phyloP scores from a whole-genome alignment of 202 grass and related monocot genomes.

The Miscanthus sacchariflorus region DNA sequence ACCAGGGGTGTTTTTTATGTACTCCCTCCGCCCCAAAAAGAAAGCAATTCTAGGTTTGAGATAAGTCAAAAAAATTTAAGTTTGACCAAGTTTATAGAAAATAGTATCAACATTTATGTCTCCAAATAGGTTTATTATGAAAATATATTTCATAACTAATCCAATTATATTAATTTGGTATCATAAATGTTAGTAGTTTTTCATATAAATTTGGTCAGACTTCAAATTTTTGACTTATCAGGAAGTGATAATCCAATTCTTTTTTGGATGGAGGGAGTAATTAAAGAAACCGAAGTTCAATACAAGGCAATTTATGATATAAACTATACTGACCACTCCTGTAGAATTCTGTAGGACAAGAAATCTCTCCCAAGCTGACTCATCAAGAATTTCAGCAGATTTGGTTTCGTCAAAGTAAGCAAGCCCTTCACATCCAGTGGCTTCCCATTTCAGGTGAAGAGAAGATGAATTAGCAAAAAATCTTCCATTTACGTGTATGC shows the following conservation, averaged over 20 bases:
- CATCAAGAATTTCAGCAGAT: constrained; percentile 49
- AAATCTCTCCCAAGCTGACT: constrained; percentile 85
- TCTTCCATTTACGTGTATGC: constrained; percentile 72
- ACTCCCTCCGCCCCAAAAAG: not conserved
- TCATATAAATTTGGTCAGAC: not conserved
- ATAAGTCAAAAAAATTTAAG: not conserved
- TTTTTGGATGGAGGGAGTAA: not conserved
- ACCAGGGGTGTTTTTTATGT: constrained; percentile 1
- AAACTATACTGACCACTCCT: constrained; percentile 76
- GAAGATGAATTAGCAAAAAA: constrained; percentile 95
- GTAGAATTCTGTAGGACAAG: constrained; percentile 89
- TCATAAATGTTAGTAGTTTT: not conserved
- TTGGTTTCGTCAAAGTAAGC: constrained; percentile 65
- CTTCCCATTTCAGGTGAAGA: constrained; percentile 86
- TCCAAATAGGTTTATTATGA: not conserved
- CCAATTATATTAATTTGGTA: not conserved
- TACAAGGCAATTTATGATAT: constrained; percentile 14
- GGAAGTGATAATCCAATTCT: not conserved
- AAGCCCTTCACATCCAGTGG: constrained; percentile 76
- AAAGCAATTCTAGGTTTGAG: not conserved
- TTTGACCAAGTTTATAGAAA: not conserved
- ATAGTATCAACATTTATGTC: constrained; percentile 1
- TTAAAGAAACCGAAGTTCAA: not conserved
- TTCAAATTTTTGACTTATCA: not conserved
- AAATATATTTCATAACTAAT: not conserved